Conservation (phyloP, 768 basidiomycete species). For the Termitomyces titanicus region DNA sequence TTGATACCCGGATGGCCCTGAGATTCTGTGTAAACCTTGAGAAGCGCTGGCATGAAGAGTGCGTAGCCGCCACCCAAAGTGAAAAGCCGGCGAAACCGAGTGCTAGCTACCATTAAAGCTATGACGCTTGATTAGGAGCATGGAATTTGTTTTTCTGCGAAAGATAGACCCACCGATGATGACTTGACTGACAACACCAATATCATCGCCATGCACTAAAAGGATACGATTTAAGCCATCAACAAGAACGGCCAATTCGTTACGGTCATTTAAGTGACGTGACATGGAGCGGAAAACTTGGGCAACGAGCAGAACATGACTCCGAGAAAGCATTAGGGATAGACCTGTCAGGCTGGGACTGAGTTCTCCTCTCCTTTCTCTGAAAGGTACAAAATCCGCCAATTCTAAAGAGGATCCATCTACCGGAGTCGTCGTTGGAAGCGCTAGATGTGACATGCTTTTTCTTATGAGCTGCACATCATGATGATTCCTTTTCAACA, state of each 20-base stretch:
- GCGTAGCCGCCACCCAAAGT: slow-evolving; percentile 68
- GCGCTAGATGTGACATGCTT: slow-evolving; percentile 54
- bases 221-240: slow-evolving; percentile 73
- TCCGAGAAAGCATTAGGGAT: slow-evolving; percentile 63
- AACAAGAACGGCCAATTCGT: slow-evolving; percentile 60
- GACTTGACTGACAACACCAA: slow-evolving; percentile 72
- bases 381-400: slow-evolving; percentile 45
- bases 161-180: slow-evolving; percentile 53
- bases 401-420: slow-evolving; percentile 33
- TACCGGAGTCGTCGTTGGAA: slow-evolving; percentile 40
- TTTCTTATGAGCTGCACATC: slow-evolving; percentile 69
- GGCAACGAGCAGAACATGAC: slow-evolving; percentile 63
- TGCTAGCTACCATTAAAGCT: slow-evolving; percentile 75
- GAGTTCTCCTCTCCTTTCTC: slow-evolving; percentile 6
- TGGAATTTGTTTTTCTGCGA: neutral
- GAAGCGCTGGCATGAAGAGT: slow-evolving; percentile 68
- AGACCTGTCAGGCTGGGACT: slow-evolving; percentile 33
- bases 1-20: slow-evolving; percentile 55
- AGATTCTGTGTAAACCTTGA: slow-evolving; percentile 68
- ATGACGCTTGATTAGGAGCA: slow-evolving; percentile 4
- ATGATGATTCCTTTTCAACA: slow-evolving; percentile 63
- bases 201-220: slow-evolving; percentile 64
- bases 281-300: slow-evolving; percentile 74
- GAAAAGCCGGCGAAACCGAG: slow-evolving; percentile 75
- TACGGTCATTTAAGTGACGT: slow-evolving; percentile 64